Conservation (phyloP, 1,284 basidiomycete species). For the Ganoderma lingzhi region DNA sequence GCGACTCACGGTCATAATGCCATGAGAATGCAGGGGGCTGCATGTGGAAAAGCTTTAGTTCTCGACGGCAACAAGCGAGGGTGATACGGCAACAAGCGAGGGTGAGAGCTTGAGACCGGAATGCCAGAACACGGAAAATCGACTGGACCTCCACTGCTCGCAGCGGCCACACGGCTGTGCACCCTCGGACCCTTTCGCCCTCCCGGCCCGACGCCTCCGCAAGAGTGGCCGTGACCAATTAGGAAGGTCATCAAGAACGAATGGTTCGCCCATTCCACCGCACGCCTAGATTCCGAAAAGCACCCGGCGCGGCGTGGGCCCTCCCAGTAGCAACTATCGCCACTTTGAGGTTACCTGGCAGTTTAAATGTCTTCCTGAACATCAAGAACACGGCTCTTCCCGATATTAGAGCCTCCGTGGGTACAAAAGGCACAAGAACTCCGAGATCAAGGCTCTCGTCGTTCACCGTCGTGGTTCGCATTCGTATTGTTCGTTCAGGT, state of each 20-base stretch:
- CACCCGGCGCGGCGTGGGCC: constrained; percentile 2
- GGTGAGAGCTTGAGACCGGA: constrained; percentile 1
- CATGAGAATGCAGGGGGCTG: constrained; percentile 11
- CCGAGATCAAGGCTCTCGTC: constrained; percentile 7
- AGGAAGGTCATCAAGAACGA: constrained; percentile 33
- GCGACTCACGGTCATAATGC: constrained; percentile 18
- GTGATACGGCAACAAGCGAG: constrained; percentile 1
- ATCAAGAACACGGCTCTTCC: constrained; percentile 9
- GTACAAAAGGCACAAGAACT: constrained; percentile 11
- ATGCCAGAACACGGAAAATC: constrained; percentile 14
- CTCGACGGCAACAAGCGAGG: constrained; percentile 1
- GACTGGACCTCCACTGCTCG: constrained; percentile 15
- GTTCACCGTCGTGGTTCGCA: constrained; percentile 2
- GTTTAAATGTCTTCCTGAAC: background rate
- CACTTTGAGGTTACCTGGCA: constrained; percentile 5
- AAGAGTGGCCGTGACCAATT: constrained; percentile 10
- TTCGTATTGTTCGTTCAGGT: constrained; percentile 10
- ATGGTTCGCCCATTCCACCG: constrained; percentile 2
- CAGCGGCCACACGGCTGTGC: constrained; percentile 26
- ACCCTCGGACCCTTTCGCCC: constrained; percentile 19
- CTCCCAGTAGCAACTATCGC: background rate
- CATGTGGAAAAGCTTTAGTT: constrained; percentile 4
- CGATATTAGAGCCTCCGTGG: constrained; percentile 13
- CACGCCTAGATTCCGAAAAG: constrained; percentile 4
- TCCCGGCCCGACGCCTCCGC: constrained; percentile 22